Evolutionary conservation across 441 rosid species (phyloP), one percentile per base, ranked within the genome.

Genomic region (Populus tomentosa): DNA sequence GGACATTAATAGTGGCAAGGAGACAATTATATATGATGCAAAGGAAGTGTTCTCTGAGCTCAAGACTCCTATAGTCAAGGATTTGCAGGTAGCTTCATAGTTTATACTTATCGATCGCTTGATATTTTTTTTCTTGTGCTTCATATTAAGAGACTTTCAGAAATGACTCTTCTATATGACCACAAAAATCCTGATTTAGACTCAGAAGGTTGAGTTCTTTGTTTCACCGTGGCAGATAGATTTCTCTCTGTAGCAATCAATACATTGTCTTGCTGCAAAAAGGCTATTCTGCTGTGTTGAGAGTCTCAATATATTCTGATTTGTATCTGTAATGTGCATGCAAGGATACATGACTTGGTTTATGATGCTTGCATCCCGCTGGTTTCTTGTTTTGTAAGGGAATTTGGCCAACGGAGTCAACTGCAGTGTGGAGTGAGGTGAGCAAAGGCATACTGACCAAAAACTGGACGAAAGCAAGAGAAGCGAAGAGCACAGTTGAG

Each of bases 391-490:
- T 38, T 38, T 38, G 3, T 16, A 61, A 95, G 99, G 91, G 83
- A 42, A 80, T 95, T 33, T 76, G 72, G 76, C 59, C 75, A 68
- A 90, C 83, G 36, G 97, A 95, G 85, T 93, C 99, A 0, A 85
- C 89, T 0, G 73, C 72, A 11, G 92, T 95, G 28, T 93, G 99
- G 99, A 80, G 91, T 21, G 86, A 80, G 74, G 88, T 88, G 30
- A 93, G 87, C 86, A 79, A 75, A 81, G 90, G 83, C 46, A 88
- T 93, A 14, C 38, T 90, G 71, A 85, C 32, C 50, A 72, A 83
- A 28, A 89, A 93, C 5, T 95, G 98, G 98, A 90, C 85, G 77
- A 90, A 86, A 82, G 96, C 97, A 53, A 87, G 82, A 53, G 88
- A 88, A 80, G 90, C 88, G 1, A 95, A 95, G 91, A 88, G 76